Evolutionary conservation across 169 alveolate genomes (phyloP), one percentile per base, ranked within the genome.

Genomic region (Eimeria tenella): DNA sequence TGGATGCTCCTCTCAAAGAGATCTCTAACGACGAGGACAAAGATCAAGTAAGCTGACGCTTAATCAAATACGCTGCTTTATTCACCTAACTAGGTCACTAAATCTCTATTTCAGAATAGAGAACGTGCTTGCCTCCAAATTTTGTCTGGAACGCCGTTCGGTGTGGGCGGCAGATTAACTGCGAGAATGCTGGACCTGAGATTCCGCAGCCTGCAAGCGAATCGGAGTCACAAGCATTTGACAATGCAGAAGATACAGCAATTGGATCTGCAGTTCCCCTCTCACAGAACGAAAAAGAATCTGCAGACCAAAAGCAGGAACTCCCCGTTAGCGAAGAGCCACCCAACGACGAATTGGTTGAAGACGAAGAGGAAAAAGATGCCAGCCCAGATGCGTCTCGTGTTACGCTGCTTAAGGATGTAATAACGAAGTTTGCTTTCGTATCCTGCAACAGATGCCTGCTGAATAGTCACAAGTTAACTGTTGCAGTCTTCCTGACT

Each of bases 381-480:
- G 77, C 50, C 50, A 62, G 60, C 74, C 73, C 91, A 4, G 91
- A 60, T 62, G 91, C 91, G n/a, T 83, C 91, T 21, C 91, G 91
- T 25, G 99, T 98, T 56, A 97, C 96, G 70, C 96, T 96, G 88
- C 97, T 98, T 9, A 96, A 94, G 93, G 98, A 97, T 75, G 91
- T 98, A 53, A 97, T 99, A 82, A 98, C 99, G 49, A 98, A 96
- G 92, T 97, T 98, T 84, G 97, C 98, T 88, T 98, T 98, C 98
- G 93, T 94, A 96, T 98, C 98, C 96, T 98, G 98, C 21, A 96
- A 98, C 95, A 86, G 95, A 95, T 99, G 99, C 25, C 97, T 98
- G 17, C 97, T 99, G 87, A 99, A 98, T 83, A 96, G 97, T 62
- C 99, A 99, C 96, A 99, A 98, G 96, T 96, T 99, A 74, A 97